Percentiles rank a stretch among this genome's conserved stretches.
Evolutionary conservation across 2,329 filamentous ascomycete species (phyloP).

Genomic region (Fusarium miscanthi): DNA sequence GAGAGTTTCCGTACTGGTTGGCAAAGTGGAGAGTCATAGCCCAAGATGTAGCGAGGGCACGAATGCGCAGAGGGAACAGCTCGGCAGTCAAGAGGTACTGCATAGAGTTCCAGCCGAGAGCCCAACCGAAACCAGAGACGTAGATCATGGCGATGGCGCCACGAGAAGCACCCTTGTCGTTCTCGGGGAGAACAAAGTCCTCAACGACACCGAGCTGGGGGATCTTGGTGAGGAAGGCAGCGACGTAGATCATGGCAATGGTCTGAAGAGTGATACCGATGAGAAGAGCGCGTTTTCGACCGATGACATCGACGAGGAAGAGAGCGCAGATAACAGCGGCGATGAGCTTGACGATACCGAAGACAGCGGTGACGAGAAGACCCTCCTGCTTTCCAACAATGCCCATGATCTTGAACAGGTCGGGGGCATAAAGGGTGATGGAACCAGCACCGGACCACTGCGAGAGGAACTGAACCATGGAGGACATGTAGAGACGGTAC

Average conservation of each 20-base stretch:
- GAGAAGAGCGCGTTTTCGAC: constrained; percentile 75
- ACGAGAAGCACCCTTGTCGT: constrained; percentile 67
- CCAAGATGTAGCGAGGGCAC: constrained; percentile 75
- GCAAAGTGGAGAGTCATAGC: constrained; percentile 84
- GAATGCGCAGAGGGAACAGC: constrained; percentile 79
- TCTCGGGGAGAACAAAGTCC: constrained; percentile 57
- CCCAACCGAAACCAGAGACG: constrained; percentile 75
- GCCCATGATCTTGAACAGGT: constrained; percentile 79
- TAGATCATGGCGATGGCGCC: constrained; percentile 81
- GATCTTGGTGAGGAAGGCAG: constrained; percentile 69
- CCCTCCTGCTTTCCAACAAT: constrained; percentile 75
- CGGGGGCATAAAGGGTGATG: constrained; percentile 81
- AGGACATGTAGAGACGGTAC: constrained; percentile 76
- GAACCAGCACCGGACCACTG: constrained; percentile 80
- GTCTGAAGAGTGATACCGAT: constrained; percentile 70
- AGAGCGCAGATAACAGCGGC: constrained; percentile 76
- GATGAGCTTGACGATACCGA: constrained; percentile 79
- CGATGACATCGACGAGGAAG: constrained; percentile 83
- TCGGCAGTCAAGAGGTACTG: constrained; percentile 84
- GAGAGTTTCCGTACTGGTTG: constrained; percentile 81
- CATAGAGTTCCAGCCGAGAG: constrained; percentile 79
- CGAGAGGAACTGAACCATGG: constrained; percentile 75
- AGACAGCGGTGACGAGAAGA: constrained; percentile 79
- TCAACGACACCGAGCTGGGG: constrained; percentile 66
- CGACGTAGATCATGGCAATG: constrained; percentile 71